These are phyloP conservation scores for Metschnikowia kunwiensis DNA, from an alignment of 805 yeast genomes.

Conservation along the genomic window DNA sequence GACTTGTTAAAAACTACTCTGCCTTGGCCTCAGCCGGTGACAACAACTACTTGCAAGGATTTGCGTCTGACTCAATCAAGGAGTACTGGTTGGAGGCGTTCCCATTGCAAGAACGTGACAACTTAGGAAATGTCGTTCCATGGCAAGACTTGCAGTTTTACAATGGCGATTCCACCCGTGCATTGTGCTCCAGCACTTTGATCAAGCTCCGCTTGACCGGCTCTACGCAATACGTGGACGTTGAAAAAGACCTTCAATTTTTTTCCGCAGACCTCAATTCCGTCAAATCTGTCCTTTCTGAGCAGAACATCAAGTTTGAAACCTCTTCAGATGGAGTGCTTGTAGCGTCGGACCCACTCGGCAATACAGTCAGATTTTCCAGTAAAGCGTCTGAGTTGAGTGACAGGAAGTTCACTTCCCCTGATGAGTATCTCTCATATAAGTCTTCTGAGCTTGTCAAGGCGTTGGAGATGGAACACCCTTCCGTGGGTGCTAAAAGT, in stretches of 20 bases:
- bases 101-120: conserved; percentile 45
- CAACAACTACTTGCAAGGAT: conserved; percentile 42
- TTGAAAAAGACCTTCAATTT: conserved; percentile 25
- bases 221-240: conserved; percentile 9
- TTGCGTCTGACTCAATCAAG: conserved; percentile 61
- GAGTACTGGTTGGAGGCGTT: conserved; percentile 74
- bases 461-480: conserved; percentile 7
- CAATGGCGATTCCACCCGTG: conserved; percentile 34
- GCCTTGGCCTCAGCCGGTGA: conserved; percentile 37
- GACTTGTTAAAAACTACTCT: conserved; percentile 55
- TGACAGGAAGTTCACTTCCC: conserved; percentile 18
- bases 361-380: conserved; percentile 30
- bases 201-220: conserved; percentile 36
- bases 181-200: conserved; percentile 27
- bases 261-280: conserved; percentile 30
- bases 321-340: conserved; percentile 11
- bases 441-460: conserved; percentile 24
- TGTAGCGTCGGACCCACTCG: conserved; percentile 31
- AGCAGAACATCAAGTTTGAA: conserved; percentile 5
- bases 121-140: conserved; percentile 34
- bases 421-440: conserved; percentile 29
- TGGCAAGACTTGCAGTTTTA: conserved; percentile 41
- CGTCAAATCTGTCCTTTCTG: conserved; percentile 20
- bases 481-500: neutral
- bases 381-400: conserved; percentile 23